Evolutionary conservation across 169 alveolate genomes (phyloP), one percentile per base, ranked within the genome.

Genomic region (Plasmodium gallinaceum): DNA sequence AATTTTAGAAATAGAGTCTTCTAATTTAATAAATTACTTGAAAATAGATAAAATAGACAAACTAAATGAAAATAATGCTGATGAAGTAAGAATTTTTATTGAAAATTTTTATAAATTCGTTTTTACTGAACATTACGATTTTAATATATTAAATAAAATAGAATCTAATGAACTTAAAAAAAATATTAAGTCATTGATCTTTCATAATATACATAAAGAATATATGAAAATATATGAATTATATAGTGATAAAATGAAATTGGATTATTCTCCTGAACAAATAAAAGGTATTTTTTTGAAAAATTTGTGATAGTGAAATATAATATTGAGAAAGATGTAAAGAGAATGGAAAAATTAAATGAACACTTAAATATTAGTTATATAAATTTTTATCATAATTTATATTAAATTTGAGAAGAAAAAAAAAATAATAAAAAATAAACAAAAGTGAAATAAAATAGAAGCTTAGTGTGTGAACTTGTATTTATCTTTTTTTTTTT

Each of bases 71-170:
- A 37, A 52, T 45, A 68, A 80, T 45, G n/a, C 43, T 46, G 54
- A 80, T 14, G 91, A 83, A 54, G 20, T 70, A 68, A 39, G 68
- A 68, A 10, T 14, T 9, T 64, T 83, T 69, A 14, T 83, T 16
- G 86, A 83, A 24, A 83, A 83, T 26, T 69, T 83, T 24, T 83
- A 83, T 60, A 83, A 83, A 83, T 83, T 69, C 45, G 68, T 58
- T 43, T 83, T 83, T 70, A 68, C 86, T 14, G 91, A 66, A 32
- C 52, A 83, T 16, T 24, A 46, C 20, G 64, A 46, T 64, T 78
- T 78, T 52, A 22, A 18, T 42, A 42, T 66, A 39, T 57, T 78
- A 42, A 64, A 58, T 69, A 64, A 78, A 78, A 78, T 78, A 2
- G 70, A 64, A 65, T 78, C 89, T 18, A 52, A 43, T 48, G 70